Percentiles rank a stretch among this genome's conserved stretches.
phyloP scores from a whole-genome alignment of 164 flowering plant species.

The Warburgia ugandensis region DNA sequence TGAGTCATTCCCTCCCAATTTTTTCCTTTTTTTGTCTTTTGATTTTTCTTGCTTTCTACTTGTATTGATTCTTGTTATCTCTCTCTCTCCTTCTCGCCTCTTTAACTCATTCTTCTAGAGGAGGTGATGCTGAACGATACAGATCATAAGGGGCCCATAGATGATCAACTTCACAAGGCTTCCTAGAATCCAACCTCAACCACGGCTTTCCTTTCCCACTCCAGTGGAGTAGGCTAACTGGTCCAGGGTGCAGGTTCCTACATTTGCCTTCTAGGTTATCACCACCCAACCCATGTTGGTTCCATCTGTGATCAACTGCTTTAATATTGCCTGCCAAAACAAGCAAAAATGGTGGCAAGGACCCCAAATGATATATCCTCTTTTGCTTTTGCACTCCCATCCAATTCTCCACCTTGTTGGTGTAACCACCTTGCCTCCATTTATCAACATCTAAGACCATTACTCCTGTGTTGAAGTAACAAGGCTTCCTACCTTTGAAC shows the following conservation, averaged over 20 bases:
- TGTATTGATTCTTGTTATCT: too few species aligned
- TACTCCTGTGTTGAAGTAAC: conserved; percentile 72
- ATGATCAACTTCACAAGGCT: conserved; percentile 44
- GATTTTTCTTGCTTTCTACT: too few species aligned
- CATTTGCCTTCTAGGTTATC: conserved; percentile 50
- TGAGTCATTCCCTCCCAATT: too few species aligned
- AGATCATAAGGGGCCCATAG: conserved; percentile 52
- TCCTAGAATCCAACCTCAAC: conserved; percentile 43
- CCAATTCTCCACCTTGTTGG: conserved; percentile 11
- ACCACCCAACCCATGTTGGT: conserved; percentile 54
- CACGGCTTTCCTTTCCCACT: conserved; percentile 61
- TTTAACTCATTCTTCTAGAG: conserved; percentile 29
- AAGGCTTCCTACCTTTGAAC: conserved; percentile 43
- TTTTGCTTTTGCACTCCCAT: conserved; percentile 37
- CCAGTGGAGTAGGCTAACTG: conserved; percentile 51
- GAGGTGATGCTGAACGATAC: conserved; percentile 22
- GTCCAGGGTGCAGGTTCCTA: conserved; percentile 46
- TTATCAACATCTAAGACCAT: conserved; percentile 60
- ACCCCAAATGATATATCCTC: conserved; percentile 49
- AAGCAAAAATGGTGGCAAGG: conserved; percentile 49
- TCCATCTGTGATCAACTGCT: too few species aligned
- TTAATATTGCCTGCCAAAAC: conserved; percentile 44
- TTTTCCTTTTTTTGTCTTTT: too few species aligned
- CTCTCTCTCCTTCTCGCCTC: not conserved
- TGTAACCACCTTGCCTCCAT: conserved; percentile 57